These are phyloP conservation scores for Sanguinoderma infundibulare DNA, from an alignment of 1,284 basidiomycete genomes.

Conservation along the genomic window DNA sequence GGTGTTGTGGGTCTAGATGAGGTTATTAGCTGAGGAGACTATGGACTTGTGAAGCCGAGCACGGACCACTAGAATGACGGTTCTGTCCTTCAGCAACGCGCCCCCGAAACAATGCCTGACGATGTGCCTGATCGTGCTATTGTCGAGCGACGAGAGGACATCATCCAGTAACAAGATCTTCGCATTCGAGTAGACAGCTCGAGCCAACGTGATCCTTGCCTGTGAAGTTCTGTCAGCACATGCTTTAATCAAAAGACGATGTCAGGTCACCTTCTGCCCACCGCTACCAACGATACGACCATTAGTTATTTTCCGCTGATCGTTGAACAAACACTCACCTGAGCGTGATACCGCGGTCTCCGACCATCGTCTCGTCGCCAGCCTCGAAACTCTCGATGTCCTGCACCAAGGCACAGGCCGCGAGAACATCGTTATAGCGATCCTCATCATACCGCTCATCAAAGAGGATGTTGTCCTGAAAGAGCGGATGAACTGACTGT, in stretches of 20 bases:
- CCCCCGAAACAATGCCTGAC: conserved; percentile 76
- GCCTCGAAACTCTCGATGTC: conserved; percentile 23
- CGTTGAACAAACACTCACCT: conserved; percentile 73
- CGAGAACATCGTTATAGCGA: conserved; percentile 44
- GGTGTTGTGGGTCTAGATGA: conserved; percentile 37
- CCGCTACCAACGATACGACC: conserved; percentile 41
- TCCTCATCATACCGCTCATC: conserved; percentile 44
- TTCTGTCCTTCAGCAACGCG: conserved; percentile 67
- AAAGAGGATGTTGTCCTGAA: conserved; percentile 49
- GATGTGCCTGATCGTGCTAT: conserved; percentile 75
- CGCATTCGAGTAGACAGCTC: conserved; percentile 70
- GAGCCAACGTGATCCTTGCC: conserved; percentile 74
- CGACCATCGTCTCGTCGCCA: conserved; percentile 6
- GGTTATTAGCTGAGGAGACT: background rate
- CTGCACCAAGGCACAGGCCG: conserved; percentile 32
- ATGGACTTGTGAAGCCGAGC: background rate
- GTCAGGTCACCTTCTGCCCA: conserved; percentile 66
- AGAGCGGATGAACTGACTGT: background rate
- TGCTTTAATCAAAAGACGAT: background rate
- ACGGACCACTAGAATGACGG: conserved; percentile 71
- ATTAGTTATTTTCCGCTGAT: conserved; percentile 67
- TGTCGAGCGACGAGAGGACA: conserved; percentile 50
- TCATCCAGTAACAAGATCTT: conserved; percentile 70
- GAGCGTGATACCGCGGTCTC: conserved; percentile 48
- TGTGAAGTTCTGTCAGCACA: conserved; percentile 1